Base-by-base conservation (phyloP, 106 monocot species). In the Agapanthus africanus region DNA sequence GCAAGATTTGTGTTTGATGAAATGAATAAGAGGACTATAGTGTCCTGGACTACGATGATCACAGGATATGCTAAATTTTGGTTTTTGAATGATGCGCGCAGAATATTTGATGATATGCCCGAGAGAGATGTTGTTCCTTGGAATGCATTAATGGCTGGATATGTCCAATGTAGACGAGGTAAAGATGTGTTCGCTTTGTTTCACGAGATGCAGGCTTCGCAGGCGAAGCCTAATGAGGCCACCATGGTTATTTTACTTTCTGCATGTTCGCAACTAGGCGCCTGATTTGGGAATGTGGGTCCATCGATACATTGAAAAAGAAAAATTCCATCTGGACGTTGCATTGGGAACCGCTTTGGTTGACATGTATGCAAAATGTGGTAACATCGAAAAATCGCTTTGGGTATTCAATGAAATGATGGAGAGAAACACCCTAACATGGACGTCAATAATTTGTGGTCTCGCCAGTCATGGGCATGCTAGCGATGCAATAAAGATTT, bases 301-400 rank as follows among this genome's bases (percentile, higher is more conserved):
- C 64, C 82, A 86, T 59, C 73, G 40, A 21, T 76, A 79, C 32
- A 63, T 77, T 71, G 72, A 75, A 0, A 78, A 70, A 40, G 71
- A 73, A 1, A 72, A 61, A 26, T 79, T 79, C 19, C 14, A 8
- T 2, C 42, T 73, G 9, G 69, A 40, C 34, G 71, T 77, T 40
- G 69, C 70, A 4, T 36, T 86, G 22, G 79, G 78, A 8, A 86
- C 78, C 33, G 82, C 86, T 56, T 46, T 86, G 44, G 86, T 86
- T 3, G 86, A 86, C 59, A 82, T 82, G 86, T 86, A 86, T 61
- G 86, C 86, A 47, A 86, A 86, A 56, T 86, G 77, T 40, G 76
- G 81, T 7, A 81, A 81, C 36, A 81, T 81, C 36, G 65, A 77
- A 23, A 65, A 70, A 30, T 60, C 81, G 7, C 31, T 73, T 35